Evolutionary conservation across 2,329 filamentous ascomycete species (phyloP).

Genomic region (Fusarium annulatum): DNA sequence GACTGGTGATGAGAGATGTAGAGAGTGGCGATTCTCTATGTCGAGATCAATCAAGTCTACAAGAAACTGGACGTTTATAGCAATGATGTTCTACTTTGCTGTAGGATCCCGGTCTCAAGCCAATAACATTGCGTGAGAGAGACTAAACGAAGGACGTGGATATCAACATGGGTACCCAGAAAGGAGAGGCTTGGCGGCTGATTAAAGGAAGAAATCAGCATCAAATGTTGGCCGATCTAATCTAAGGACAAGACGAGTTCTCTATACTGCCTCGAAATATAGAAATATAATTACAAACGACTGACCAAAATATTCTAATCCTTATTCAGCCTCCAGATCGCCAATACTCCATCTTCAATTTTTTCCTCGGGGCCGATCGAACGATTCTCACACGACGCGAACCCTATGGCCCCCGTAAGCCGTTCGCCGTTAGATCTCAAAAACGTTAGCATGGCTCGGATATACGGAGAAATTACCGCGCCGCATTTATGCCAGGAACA

Average conservation of each 20-base stretch:
- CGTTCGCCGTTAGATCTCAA: background rate
- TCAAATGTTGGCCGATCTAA: background rate
- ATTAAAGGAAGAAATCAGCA: background rate
- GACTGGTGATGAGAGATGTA: background rate
- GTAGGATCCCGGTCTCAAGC: background rate
- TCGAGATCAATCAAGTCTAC: background rate
- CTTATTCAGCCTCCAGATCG: background rate
- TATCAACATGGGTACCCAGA: background rate
- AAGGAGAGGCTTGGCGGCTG: background rate
- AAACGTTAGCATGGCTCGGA: background rate
- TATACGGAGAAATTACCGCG: background rate
- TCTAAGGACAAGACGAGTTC: background rate
- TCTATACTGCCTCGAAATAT: background rate
- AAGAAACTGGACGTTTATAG: slow-evolving; percentile 2
- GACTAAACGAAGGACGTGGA: background rate
- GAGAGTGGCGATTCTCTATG: background rate
- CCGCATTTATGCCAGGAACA: no score
- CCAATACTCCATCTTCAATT: no score
- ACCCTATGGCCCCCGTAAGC: background rate
- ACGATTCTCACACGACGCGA: background rate
- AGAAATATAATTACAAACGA: background rate
- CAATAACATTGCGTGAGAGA: background rate
- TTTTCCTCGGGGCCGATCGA: background rate
- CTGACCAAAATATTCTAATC: background rate
- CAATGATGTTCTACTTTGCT: no score